Conservation (phyloP, 345 rosid genomes). For the Lumnitzera littorea region DNA sequence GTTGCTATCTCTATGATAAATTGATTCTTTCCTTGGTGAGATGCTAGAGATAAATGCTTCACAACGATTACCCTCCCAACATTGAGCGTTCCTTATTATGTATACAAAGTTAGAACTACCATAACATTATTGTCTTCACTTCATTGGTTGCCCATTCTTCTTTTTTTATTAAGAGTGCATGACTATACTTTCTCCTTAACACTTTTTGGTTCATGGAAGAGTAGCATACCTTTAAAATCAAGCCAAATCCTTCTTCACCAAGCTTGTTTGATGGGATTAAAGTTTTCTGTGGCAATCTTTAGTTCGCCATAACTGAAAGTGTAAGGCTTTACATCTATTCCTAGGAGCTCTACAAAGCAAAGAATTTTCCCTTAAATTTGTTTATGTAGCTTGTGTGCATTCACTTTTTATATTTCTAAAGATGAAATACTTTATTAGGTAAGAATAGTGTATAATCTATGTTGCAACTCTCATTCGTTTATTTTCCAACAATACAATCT, state of each 20-base stretch:
- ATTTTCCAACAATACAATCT: too few species aligned
- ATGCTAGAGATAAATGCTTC: conserved; percentile 57
- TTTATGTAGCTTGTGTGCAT: too few species aligned
- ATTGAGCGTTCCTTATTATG: conserved; percentile 25
- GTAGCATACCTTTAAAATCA: conserved; percentile 46
- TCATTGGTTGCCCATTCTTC: neutral
- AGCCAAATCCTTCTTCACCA: conserved; percentile 89
- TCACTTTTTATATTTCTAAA: too few species aligned
- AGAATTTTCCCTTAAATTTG: neutral
- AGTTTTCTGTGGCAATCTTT: conserved; percentile 57
- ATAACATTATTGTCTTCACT: neutral
- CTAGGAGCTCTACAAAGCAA: conserved; percentile 37
- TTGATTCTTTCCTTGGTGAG: conserved; percentile 64
- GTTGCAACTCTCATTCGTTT: too few species aligned
- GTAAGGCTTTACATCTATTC: conserved; percentile 43
- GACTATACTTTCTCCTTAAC: neutral
- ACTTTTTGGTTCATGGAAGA: neutral
- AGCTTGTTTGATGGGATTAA: conserved; percentile 53
- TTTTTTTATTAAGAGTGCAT: too few species aligned
- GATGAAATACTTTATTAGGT: too few species aligned
- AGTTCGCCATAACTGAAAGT: conserved; percentile 56
- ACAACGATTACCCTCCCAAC: conserved; percentile 69
- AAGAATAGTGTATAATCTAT: too few species aligned
- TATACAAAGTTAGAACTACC: neutral
- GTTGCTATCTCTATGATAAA: conserved; percentile 71